A percentile compares a stretch with the other conserved stretches of the same genome.
phyloP scores from a whole-genome alignment of 257 asterid species.

The Oldenlandia corymbosa region DNA sequence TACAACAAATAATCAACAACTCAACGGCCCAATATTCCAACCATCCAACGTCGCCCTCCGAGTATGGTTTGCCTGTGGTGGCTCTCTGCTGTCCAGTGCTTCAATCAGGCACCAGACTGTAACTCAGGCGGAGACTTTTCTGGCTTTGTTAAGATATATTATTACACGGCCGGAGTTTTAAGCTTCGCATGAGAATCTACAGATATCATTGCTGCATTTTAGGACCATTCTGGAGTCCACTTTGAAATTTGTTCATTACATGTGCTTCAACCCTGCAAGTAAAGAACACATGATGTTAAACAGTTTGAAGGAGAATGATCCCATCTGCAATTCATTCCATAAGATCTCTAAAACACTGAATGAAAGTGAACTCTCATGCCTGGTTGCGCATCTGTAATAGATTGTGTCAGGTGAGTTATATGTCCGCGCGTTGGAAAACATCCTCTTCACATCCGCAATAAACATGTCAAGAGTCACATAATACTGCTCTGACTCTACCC shows the following conservation, averaged over 20 bases:
- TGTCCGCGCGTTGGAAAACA: slow-evolving; percentile 91
- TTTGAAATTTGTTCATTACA: slow-evolving; percentile 68
- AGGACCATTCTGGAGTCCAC: slow-evolving; percentile 63
- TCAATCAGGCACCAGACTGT: too few species aligned
- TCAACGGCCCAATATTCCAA: too few species aligned
- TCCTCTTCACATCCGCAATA: slow-evolving; percentile 73
- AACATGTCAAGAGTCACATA: slow-evolving; percentile 93
- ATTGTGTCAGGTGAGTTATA: slow-evolving; percentile 93
- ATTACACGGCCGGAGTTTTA: too few species aligned
- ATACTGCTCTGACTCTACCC: slow-evolving; percentile 88
- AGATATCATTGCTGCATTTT: slow-evolving; percentile 46
- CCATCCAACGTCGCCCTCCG: too few species aligned
- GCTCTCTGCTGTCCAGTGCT: too few species aligned
- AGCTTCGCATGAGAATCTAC: neutral
- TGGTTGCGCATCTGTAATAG: slow-evolving; percentile 81
- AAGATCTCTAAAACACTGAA: neutral
- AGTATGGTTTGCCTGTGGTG: too few species aligned
- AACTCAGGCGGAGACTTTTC: too few species aligned
- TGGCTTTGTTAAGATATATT: too few species aligned
- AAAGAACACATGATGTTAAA: slow-evolving; percentile 1
- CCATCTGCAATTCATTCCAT: neutral
- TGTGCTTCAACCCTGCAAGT: slow-evolving; percentile 67
- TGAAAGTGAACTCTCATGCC: slow-evolving; percentile 37
- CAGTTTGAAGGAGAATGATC: neutral
- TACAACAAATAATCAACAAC: too few species aligned